Evolutionary conservation across 148 eudicot species (phyloP), one percentile per base, ranked within the genome.

Genomic region (Mesembryanthemum crystallinum): DNA sequence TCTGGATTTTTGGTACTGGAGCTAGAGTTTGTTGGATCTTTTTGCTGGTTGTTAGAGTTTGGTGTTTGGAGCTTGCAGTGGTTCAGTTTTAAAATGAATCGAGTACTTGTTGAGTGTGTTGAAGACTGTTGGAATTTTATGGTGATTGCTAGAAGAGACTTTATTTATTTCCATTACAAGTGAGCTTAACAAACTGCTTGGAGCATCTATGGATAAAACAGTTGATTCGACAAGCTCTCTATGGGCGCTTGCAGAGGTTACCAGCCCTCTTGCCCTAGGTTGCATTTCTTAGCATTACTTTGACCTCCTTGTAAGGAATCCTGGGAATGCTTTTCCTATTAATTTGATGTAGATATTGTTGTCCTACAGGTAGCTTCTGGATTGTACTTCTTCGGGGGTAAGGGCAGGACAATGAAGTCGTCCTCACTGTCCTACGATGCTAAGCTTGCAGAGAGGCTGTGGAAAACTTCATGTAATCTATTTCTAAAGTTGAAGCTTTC

Each of bases 331-430:
- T 28, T 7, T 30, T 33, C 10, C 43, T 58, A 25, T 42, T 39
- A 23, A 29, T 58, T 59, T n/a, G 17, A 27, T 27, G 3, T 76
- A 10, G 29, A 21, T 43, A 43, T 45, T 39, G 43, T 23, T 65
- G 51, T 29, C 25, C 71, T 81, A 63, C 88, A 93, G 96, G 94
- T 82, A 75, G 71, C 81, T 74, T 87, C 93, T 29, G 97, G 98
- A 71, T 79, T 86, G 61, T 91, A 89, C 81, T 92, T 90, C 72
- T 94, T 90, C 42, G 97, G 98, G 17, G 98, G 97, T 27, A 87
- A 82, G 43, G 95, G 98, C 23, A 82, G 84, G 72, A 86, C 86
- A 3, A 28, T 85, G 24, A 75, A 79, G 1, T 90, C 98, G 59
- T 94, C 98, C 52, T 64, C 80, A 12, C 55, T 84, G 81, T 94